Percentiles rank a stretch among this genome's conserved stretches.
Evolutionary conservation across 305 asterid species (phyloP).

Genomic region (Fraxinus ornus): DNA sequence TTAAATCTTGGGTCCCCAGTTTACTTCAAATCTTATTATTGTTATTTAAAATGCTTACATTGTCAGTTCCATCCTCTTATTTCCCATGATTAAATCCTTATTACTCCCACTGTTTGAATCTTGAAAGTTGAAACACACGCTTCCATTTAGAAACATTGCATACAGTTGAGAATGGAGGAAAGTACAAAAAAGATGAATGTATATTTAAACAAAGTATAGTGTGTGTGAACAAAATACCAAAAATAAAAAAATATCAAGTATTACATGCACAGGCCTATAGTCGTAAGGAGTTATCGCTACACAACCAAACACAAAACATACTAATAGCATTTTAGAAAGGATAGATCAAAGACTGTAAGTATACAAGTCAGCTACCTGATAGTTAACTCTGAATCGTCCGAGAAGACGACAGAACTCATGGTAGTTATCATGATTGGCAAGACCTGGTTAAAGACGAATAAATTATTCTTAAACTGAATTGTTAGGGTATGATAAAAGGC

Average conservation of each 20-base stretch:
- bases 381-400: conserved; percentile 95
- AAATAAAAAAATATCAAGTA: not conserved
- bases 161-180: not conserved
- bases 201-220: not conserved
- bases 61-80: not conserved
- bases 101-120: not conserved
- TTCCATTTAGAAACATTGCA: not conserved
- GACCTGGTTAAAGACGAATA: conserved; percentile 59
- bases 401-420: conserved; percentile 99
- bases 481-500: conserved; percentile 12
- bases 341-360: conserved; percentile 22
- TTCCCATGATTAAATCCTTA: conserved; percentile 1
- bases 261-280: not conserved
- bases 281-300: not conserved
- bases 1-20: not conserved
- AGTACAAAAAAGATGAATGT: not conserved
- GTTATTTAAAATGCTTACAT: not conserved
- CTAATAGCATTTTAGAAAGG: conserved; percentile 14
- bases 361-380: conserved; percentile 60
- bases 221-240: not conserved
- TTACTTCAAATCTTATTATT: not conserved
- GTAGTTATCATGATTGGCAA: conserved; percentile 95
- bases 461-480: conserved; percentile 20
- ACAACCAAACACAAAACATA: not conserved
- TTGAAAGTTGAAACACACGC: not conserved